Evolutionary conservation across 345 rosid species (phyloP).

Genomic region (Eucalyptus sp.): DNA sequence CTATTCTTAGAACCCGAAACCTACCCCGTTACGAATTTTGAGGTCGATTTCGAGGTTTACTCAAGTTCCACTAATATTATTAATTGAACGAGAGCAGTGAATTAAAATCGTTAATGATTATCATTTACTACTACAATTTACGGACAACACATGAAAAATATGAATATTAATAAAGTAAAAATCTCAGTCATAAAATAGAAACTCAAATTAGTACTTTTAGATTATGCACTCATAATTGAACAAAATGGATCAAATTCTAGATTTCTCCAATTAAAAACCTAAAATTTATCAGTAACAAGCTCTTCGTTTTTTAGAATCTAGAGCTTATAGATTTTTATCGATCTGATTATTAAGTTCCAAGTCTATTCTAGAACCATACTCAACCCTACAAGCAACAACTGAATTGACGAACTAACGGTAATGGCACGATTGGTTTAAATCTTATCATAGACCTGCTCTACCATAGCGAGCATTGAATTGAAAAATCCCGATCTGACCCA

Average conservation of each 20-base stretch:
- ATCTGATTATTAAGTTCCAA: fast-evolving
- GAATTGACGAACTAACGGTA: neutral
- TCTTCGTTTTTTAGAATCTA: fast-evolving
- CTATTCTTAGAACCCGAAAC: fast-evolving
- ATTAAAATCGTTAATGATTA: too few relatives aligned
- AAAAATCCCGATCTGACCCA: neutral
- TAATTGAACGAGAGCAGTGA: too few relatives aligned
- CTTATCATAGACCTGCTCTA: neutral
- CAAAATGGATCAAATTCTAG: fast-evolving
- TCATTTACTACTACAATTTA: too few relatives aligned
- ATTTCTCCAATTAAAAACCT: too few relatives aligned
- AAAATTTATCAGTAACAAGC: fast-evolving
- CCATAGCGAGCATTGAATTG: neutral
- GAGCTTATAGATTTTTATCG: too few relatives aligned
- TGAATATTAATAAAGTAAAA: too few relatives aligned
- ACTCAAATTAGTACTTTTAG: fast-evolving
- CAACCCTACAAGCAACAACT: fast-evolving
- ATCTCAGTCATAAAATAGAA: fast-evolving
- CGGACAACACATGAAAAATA: too few relatives aligned
- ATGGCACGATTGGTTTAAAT: neutral
- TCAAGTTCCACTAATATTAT: too few relatives aligned
- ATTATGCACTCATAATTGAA: too few relatives aligned
- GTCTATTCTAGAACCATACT: too few relatives aligned
- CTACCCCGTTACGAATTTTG: fast-evolving
- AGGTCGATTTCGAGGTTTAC: fast-evolving